Base-by-base conservation (phyloP, 2,329 filamentous ascomycete species). In the Fusarium sp. region DNA sequence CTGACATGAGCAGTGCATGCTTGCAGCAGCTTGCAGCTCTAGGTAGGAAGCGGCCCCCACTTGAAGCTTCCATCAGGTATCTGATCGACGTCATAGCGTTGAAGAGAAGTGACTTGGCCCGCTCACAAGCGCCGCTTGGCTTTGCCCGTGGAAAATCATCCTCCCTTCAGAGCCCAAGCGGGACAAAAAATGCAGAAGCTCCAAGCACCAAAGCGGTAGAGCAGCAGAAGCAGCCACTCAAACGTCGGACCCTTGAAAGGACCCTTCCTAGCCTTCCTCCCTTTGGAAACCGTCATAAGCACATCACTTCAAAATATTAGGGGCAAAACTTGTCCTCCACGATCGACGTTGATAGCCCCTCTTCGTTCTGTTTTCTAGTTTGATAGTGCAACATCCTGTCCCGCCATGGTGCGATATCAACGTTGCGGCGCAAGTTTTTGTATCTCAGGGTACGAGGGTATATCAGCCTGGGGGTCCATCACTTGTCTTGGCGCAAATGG, bases 1-100 rank as follows among this genome's bases (percentile, higher is more conserved):
- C 26, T 28, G 43, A 65, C 28, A 48, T 39, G 28, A 32, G 28
- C 28, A 34, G 32, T 26, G n/a, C 26, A 62, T 64, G 47, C 47
- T 44, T 58, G 46, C 47, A 66, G 32, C 39, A 57, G 38, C 20
- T 61, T 36, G 26, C 26, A 28, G 26, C 26, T 28, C 26, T 28
- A 28, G 26, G 26, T 32, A 39, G 40, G 23, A 58, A 58, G 45
- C 38, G 43, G 60, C 55, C 62, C 65, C 65, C 65, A 68, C 65
- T 50, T 65, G 26, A 38, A 65, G 23, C 65, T 54, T 60, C 39
- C 30, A 40, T 51, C 49, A 53, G 40, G 54, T 66, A 61, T 67
- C 69, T 51, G 57, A 67, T 67, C 69, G 59, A 72, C 69, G 69
- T 72, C 69, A 71, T 71, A 55, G 69, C 59, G 53, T 54, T 34